These are phyloP conservation scores for Stagonosporopsis rhizophila DNA, from an alignment of 2,329 filamentous ascomycete species.

Conservation along the genomic window DNA sequence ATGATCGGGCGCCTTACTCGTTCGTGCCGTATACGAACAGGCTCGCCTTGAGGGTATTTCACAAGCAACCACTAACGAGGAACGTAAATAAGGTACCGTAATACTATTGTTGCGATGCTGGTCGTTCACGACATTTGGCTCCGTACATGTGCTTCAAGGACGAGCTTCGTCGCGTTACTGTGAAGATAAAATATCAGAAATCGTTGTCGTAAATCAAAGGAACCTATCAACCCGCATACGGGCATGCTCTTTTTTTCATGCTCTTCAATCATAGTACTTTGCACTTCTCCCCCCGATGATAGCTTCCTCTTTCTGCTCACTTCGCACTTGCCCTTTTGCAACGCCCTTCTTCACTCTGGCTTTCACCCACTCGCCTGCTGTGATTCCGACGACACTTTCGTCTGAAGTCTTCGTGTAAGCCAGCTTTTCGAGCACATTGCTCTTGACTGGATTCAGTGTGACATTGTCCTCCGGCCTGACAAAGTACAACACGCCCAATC, in stretches of 20 bases:
- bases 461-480: constrained; percentile 25
- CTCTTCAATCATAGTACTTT: constrained; percentile 23
- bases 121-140: too few species aligned
- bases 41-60: too few species aligned
- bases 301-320: constrained; percentile 22
- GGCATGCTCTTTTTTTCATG: background rate
- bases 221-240: too few species aligned
- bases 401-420: constrained; percentile 21
- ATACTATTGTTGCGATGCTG: background rate
- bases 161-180: too few species aligned
- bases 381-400: constrained; percentile 21
- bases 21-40: too few species aligned
- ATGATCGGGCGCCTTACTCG: background rate
- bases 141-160: too few species aligned
- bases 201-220: too few species aligned
- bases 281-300: constrained; percentile 22
- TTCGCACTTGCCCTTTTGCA: constrained; percentile 16
- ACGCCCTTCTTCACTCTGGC: constrained; percentile 25
- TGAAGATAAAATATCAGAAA: too few species aligned
- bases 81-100: background rate
- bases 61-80: background rate
- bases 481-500: constrained; percentile 28
- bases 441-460: constrained; percentile 20
- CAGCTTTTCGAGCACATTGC: constrained; percentile 22
- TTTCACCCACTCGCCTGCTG: constrained; percentile 28